Base-by-base conservation (phyloP, 2,329 filamentous ascomycete genomes). In the Clarireedia paspali region DNA sequence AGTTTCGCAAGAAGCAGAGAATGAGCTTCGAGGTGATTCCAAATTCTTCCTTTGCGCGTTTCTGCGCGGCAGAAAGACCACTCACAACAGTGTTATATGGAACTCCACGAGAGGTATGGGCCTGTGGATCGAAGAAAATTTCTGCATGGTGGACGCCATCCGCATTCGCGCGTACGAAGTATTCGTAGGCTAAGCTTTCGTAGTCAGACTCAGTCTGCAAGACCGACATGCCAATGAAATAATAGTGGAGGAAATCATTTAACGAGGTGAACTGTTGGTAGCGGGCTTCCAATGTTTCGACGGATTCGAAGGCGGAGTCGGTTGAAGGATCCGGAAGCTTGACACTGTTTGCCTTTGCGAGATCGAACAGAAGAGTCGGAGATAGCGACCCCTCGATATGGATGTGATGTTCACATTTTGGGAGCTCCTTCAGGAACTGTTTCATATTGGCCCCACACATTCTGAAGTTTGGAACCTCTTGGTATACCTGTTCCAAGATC, bases 341-440 rank as follows among this genome's bases (percentile, higher is more conserved):
- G 63, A 91, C 80, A 54, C 74, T 74, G 75, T 92, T 90, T 65
- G 80, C 80, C 38, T 73, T 68, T 5, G 88, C 85, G 5, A 92
- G 81, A 30, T 75, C 66, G 73, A 91, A 91, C 59, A 91, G 80
- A 40, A 90, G 75, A 55, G 77, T 73, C 1, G 88, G 86, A 42
- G 84, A 83, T 39, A 92, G 77, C 12, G 85, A 85, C 55, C 88
- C 88, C 71, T 91, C 88, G 36, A 92, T 77, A 68, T 92, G 88
- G 53, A 91, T 80, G 71, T 91, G 88, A 67, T 91, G 88, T 70
- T 92, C 88, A 72, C 85, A 88, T 75, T 91, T 91, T 60, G 88
- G 88, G 30, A 91, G 78, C 34, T 77, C 77, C 51, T 73, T 71
- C 39, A 91, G 76, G 68, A 89, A 83, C 44, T 74, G 69, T 71